A percentile compares a stretch with the other conserved stretches of the same genome.
These are phyloP conservation scores for Capsicum baccatum DNA, from an alignment of 257 asterid species.

Conservation along the genomic window DNA sequence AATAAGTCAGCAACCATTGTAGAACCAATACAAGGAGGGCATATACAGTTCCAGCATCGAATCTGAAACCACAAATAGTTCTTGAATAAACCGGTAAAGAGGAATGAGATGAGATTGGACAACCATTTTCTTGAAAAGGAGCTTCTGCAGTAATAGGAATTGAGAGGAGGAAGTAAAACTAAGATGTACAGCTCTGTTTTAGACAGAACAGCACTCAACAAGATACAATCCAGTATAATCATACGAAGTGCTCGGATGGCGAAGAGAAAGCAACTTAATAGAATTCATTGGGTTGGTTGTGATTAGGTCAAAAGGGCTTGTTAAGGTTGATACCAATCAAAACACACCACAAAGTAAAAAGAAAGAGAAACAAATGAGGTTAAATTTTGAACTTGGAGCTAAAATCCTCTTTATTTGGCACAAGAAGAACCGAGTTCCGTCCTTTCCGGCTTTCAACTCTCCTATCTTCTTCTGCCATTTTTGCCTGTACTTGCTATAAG, in stretches of 20 bases:
- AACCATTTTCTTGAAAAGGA: background rate
- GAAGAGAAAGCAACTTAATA: background rate
- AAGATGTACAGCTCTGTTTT: background rate
- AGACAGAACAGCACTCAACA: conserved; percentile 20
- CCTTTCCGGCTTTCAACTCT: background rate
- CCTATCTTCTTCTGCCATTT: background rate
- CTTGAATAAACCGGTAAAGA: background rate
- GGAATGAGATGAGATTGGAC: conserved; percentile 21
- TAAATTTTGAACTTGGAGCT: background rate
- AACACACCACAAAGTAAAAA: background rate
- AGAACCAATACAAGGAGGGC: background rate
- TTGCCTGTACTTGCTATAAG: background rate
- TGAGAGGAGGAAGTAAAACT: background rate
- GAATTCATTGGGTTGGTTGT: conserved; percentile 6
- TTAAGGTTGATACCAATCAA: background rate
- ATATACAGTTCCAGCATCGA: background rate
- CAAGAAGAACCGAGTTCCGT: background rate
- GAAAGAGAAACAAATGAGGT: background rate
- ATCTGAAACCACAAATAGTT: background rate
- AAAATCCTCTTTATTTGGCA: background rate
- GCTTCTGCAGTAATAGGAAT: conserved; percentile 13
- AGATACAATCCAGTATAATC: background rate
- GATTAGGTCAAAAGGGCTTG: conserved; percentile 8
- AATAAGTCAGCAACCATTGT: background rate
- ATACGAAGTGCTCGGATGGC: background rate